A percentile compares a stretch with the other conserved stretches of the same genome.
phyloP scores from a whole-genome alignment of 2,329 filamentous ascomycete species.

The Aspergillus luchuensis region DNA sequence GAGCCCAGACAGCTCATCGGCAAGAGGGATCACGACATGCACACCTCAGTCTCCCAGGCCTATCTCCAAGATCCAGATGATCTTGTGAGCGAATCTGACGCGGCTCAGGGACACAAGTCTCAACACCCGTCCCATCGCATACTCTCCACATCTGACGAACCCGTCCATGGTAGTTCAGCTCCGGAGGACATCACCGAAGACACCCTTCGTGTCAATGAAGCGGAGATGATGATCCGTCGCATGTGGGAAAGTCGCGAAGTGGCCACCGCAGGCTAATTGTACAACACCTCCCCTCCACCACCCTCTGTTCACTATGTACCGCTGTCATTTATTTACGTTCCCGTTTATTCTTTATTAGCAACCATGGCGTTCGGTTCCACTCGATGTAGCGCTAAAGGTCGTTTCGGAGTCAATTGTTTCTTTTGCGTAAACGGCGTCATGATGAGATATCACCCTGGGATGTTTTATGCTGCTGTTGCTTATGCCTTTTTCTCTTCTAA shows the following conservation, averaged over 20 bases:
- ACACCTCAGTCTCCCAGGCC: constrained; percentile 29
- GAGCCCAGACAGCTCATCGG: constrained; percentile 27
- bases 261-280: constrained; percentile 35
- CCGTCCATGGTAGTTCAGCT: constrained; percentile 21
- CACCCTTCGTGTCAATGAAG: constrained; percentile 31
- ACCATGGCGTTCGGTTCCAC: constrained; percentile 8
- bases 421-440: not conserved
- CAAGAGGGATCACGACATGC: constrained; percentile 26
- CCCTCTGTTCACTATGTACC: constrained; percentile 1
- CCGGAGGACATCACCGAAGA: constrained; percentile 28
- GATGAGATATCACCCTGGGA: not conserved
- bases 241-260: constrained; percentile 49
- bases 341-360: not conserved
- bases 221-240: constrained; percentile 45
- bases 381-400: constrained; percentile 21
- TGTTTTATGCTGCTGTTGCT: constrained; percentile 3
- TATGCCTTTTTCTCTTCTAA: constrained; percentile 8
- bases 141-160: constrained; percentile 39
- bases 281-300: constrained; percentile 2
- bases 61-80: constrained; percentile 39
- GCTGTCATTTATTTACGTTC: constrained; percentile 1
- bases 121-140: constrained; percentile 39
- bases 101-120: constrained; percentile 23
- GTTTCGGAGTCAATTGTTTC: constrained; percentile 6
- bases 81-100: constrained; percentile 30